Percentiles rank a stretch among this genome's conserved stretches.
These are phyloP conservation scores for Thelonectria discophora DNA, from an alignment of 2,329 filamentous ascomycete species.

Conservation along the genomic window DNA sequence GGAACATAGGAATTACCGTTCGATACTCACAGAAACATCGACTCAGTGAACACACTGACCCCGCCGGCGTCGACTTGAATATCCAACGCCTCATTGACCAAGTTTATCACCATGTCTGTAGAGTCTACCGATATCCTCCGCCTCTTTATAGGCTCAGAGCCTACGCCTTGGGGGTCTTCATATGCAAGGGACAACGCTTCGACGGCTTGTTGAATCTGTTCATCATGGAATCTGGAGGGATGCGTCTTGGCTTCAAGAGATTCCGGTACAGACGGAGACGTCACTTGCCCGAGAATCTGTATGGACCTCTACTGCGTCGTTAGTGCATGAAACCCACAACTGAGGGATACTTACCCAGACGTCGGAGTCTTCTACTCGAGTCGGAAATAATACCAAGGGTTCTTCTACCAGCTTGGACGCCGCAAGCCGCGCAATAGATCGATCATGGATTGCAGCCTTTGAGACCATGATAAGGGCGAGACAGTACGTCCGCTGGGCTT, in stretches of 20 bases:
- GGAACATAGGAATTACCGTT: neutral
- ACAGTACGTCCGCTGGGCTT: conserved; percentile 49
- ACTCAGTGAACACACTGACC: conserved; percentile 44
- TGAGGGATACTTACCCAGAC: conserved; percentile 48
- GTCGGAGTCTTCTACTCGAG: conserved; percentile 49
- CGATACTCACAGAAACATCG: conserved; percentile 58
- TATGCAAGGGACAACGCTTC: conserved; percentile 43
- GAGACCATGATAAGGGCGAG: conserved; percentile 51
- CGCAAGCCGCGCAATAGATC: conserved; percentile 51
- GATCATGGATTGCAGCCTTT: conserved; percentile 46
- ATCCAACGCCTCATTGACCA: conserved; percentile 44
- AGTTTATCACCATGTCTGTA: conserved; percentile 37
- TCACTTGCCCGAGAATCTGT: conserved; percentile 42
- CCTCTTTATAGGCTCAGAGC: conserved; percentile 40
- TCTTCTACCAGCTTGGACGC: conserved; percentile 55
- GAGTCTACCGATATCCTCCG: conserved; percentile 39
- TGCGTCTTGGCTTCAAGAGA: conserved; percentile 36
- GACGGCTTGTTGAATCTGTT: conserved; percentile 42
- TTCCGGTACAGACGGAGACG: conserved; percentile 31
- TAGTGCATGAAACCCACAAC: conserved; percentile 26
- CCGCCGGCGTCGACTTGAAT: conserved; percentile 34
- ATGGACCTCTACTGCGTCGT: conserved; percentile 43
- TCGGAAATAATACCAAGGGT: conserved; percentile 48
- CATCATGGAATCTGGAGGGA: conserved; percentile 44
- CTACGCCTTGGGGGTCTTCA: conserved; percentile 34